Percentiles rank a stretch among this genome's conserved stretches.
phyloP scores from a whole-genome alignment of 2,329 filamentous ascomycete genomes.

The Arthrobotrys entomopaga region DNA sequence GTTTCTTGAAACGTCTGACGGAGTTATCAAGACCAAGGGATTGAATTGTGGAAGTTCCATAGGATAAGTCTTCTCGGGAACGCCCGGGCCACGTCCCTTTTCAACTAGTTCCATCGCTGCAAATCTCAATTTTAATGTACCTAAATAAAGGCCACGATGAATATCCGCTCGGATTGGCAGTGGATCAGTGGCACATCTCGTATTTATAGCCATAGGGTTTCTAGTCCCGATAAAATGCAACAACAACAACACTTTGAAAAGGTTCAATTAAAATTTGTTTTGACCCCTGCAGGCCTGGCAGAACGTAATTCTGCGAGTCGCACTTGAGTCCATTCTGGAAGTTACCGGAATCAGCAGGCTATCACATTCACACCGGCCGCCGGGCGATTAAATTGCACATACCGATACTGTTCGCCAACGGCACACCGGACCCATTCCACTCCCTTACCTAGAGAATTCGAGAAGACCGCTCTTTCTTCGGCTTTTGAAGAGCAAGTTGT shows the following conservation, averaged over 20 bases:
- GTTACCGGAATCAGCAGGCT: not conserved
- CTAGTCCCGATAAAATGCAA: conserved; percentile 7
- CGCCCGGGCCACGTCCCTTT: too few relatives aligned
- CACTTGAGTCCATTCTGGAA: conserved; percentile 18
- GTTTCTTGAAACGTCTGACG: not conserved
- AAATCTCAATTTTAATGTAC: not conserved
- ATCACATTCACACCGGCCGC: conserved; percentile 11
- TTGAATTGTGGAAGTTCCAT: not conserved
- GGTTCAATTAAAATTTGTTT: conserved; percentile 3
- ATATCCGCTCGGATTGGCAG: conserved; percentile 10
- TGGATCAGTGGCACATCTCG: not conserved
- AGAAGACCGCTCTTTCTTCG: conserved; percentile 34
- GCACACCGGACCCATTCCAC: conserved; percentile 14
- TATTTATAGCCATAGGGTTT: not conserved
- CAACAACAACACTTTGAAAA: conserved; percentile 36
- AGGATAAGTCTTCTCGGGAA: too few relatives aligned
- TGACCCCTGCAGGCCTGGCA: too few relatives aligned
- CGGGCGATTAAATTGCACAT: conserved; percentile 25
- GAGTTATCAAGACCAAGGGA: not conserved
- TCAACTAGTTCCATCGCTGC: too few relatives aligned
- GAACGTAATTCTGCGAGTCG: too few relatives aligned
- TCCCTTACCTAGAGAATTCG: too few relatives aligned
- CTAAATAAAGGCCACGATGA: not conserved
- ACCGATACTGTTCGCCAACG: conserved; percentile 18
- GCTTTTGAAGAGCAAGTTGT: conserved; percentile 52